Base-by-base conservation (phyloP, 768 basidiomycete genomes). In the Tephrocybe sp. region DNA sequence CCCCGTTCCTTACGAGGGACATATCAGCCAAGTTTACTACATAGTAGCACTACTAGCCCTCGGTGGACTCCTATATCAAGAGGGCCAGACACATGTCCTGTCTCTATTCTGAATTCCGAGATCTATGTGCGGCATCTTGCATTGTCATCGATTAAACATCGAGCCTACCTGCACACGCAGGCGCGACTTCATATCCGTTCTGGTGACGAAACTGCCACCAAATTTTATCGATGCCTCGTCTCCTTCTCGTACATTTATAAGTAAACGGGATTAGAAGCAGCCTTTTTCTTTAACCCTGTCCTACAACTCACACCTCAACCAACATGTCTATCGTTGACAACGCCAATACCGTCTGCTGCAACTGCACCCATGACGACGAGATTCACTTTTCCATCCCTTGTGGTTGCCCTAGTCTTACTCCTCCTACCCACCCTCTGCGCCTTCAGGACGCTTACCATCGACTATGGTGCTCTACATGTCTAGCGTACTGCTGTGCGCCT, bases 341-440 rank as follows among this genome's bases (percentile, higher is more conserved):
- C 30, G 19, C 30, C 24, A 49, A 47, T 12, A 23, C 37, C 27
- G 18, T 49, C 8, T 62, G n/a, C n/a, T n/a, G 59, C 52, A 48
- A 53, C 21, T 67, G 65, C 53, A 30, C 50, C 11, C 57, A 64
- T 33, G 27, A 37, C 10, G 50, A 58, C 8, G 42, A 49, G 6
- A 55, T 40, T 16, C 69, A 70, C 48, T 67, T 57, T 47, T 57
- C 64, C 38, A 54, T 64, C n/a, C 65, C 68, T 38, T 69, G 69
- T 52, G 67, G 67, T 6, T 71, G 69, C 45, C 60, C 60, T 24
- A 69, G 68, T 50, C 57, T 62, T 45, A 57, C 53, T 22, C 45
- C 49, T 10, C 55, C 59, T n/a, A 47, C 55, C 29, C 64, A 69
- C 44, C 65, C 64, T 27, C 60, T 69, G 62, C 48, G 61, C 45